Evolutionary conservation across 2,329 filamentous ascomycete species (phyloP), one percentile per base, ranked within the genome.

Genomic region (Colletotrichum tabaci): DNA sequence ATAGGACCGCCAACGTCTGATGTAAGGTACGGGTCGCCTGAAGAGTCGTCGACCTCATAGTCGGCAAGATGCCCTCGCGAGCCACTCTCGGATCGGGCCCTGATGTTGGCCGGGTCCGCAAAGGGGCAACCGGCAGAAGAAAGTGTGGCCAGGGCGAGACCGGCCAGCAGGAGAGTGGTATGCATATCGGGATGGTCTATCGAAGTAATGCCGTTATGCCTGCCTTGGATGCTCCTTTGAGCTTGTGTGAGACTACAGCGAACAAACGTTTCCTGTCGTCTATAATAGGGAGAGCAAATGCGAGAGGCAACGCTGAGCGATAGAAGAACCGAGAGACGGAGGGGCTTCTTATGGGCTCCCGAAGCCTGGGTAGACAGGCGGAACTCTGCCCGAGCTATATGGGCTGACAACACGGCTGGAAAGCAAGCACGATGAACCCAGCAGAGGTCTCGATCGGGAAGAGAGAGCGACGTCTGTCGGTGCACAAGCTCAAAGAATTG

Each of bases 1-100:
- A 94, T 91, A 0, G 91, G 91, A 0, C 89, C 91, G 13, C 92
- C 92, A 30, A 89, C 89, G 77, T 94, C 92, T 38, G 88, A 89
- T 0, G 92, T 94, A 74, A 92, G 78, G 78, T 82, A 91, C 5
- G 40, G 63, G 10, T 67, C 58, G 2, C 84, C 83, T 44, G 86
- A 78, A 56, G 83, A 84, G 74, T 92, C 90, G 69, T 91, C 86
- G 6, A 88, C 76, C 70, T 85, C 83, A 61, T 82, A 84, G 56
- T 79, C 71, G 16, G 74, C 55, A 2, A 84, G 67, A 61, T 82
- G 79, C 7, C 71, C 67, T 35, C 81, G 79, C 35, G 82, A 81
- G 57, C 64, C n/a, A 18, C 57, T 74, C 7, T 72, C 70, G 16
- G 61, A 35, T 42, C 66, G 60, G 13, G 61, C 55, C 42, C 65